These are phyloP conservation scores for Houttuynia cordata DNA, from an alignment of 164 flowering plant genomes.

Conservation along the genomic window DNA sequence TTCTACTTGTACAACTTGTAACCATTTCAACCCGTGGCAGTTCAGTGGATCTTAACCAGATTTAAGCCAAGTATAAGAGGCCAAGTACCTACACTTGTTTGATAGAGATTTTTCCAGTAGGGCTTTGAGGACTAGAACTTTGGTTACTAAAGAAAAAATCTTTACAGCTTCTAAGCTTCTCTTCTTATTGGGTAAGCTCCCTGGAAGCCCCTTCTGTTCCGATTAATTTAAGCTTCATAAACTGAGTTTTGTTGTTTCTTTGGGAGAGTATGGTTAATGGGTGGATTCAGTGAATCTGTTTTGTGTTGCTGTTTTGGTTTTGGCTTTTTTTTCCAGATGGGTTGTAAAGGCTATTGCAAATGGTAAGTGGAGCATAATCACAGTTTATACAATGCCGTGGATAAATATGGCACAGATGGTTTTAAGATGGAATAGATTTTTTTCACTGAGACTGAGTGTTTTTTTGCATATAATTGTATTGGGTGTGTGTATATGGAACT, in stretches of 20 bases:
- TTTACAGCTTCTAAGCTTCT: background rate
- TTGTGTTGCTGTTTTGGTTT: background rate
- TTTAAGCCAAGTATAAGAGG: background rate
- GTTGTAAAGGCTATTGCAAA: background rate
- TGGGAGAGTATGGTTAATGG: background rate
- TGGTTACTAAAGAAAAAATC: background rate
- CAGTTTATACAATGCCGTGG: background rate
- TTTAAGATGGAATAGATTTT: no score
- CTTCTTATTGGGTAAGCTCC: background rate
- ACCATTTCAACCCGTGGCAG: conserved; percentile 56
- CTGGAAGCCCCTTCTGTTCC: no score
- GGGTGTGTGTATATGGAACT: background rate
- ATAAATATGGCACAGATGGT: background rate
- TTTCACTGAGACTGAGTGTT: background rate
- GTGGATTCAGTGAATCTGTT: background rate
- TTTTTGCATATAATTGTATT: background rate
- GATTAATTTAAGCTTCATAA: no score
- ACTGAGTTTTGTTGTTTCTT: background rate
- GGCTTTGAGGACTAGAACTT: background rate
- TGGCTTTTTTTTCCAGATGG: background rate
- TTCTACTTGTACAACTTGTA: no score
- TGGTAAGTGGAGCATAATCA: background rate
- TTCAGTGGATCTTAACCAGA: conserved; percentile 23
- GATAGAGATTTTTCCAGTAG: background rate
- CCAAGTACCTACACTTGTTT: background rate